A percentile compares a stretch with the other conserved stretches of the same genome.
phyloP scores from a whole-genome alignment of 306 rosid genomes.

The Quercus mongolica region DNA sequence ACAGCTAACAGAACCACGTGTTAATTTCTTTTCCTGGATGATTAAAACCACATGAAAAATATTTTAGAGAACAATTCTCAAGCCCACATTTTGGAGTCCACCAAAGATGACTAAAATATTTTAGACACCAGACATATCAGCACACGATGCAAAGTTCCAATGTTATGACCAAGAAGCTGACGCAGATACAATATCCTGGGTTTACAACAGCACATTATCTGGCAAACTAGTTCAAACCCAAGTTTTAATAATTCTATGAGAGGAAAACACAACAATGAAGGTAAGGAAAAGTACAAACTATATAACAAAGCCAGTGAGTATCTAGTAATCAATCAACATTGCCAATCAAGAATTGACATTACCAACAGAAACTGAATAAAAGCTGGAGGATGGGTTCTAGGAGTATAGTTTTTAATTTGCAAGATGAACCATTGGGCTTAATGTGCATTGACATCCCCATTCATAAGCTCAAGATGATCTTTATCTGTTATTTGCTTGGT shows the following conservation, averaged over 20 bases:
- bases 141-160: neutral
- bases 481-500: neutral
- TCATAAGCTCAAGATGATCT: neutral
- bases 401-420: neutral
- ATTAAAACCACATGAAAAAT: neutral
- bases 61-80: neutral
- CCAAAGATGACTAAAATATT: neutral
- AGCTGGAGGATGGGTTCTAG: neutral
- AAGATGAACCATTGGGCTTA: too few species aligned
- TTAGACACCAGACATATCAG: neutral
- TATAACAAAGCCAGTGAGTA: neutral
- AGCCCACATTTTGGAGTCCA: neutral
- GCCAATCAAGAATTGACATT: neutral
- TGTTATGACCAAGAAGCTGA: neutral
- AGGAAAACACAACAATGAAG: neutral
- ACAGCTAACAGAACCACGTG: neutral
- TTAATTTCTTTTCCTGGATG: too few species aligned
- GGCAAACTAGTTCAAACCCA: neutral
- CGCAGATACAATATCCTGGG: neutral
- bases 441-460: neutral
- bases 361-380: neutral
- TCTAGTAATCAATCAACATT: neutral
- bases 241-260: neutral
- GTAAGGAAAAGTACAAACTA: neutral
- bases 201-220: neutral